Conservation (phyloP, 2,329 filamentous ascomycete species). For the Cladosporium sp. region DNA sequence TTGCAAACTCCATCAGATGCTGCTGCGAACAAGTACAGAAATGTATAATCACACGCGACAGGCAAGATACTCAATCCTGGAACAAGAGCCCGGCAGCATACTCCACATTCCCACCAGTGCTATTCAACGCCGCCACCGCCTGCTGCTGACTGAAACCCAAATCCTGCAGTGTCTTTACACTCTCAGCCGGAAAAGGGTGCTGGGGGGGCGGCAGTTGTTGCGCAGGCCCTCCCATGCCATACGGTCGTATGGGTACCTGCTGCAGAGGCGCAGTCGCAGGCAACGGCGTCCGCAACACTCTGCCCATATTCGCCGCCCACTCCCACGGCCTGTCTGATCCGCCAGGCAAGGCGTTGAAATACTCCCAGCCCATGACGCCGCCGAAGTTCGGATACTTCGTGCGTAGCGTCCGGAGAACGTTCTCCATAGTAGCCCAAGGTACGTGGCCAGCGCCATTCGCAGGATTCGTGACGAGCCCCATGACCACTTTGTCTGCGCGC, state of each 20-base stretch:
- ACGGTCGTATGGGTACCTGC: slow-evolving; percentile 28
- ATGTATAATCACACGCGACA: not conserved
- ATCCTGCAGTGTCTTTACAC: slow-evolving; percentile 38
- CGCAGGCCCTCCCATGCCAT: slow-evolving; percentile 17
- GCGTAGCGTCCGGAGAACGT: slow-evolving; percentile 52
- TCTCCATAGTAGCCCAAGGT: slow-evolving; percentile 49
- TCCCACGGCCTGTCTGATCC: slow-evolving; percentile 60
- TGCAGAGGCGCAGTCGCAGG: slow-evolving; percentile 18
- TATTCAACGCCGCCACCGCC: slow-evolving; percentile 43
- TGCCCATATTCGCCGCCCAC: slow-evolving; percentile 67
- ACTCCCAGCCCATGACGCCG: slow-evolving; percentile 93
- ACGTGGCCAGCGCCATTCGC: slow-evolving; percentile 63
- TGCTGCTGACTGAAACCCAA: slow-evolving; percentile 41
- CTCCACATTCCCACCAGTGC: slow-evolving; percentile 44
- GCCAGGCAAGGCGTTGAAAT: slow-evolving; percentile 73
- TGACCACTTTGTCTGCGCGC: slow-evolving; percentile 65
- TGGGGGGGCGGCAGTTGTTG: slow-evolving; percentile 26
- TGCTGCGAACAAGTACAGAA: not conserved
- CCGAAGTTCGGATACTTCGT: slow-evolving; percentile 65
- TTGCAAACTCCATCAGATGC: not conserved
- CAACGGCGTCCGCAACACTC: slow-evolving; percentile 30
- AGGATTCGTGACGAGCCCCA: slow-evolving; percentile 75
- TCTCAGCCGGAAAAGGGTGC: slow-evolving; percentile 37
- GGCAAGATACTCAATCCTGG: slow-evolving; percentile 27
- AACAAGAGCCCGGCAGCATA: slow-evolving; percentile 44